Evolutionary conservation across 371 early-diverging fungal genomes (phyloP).

Genomic region (Mortierella sp.): DNA sequence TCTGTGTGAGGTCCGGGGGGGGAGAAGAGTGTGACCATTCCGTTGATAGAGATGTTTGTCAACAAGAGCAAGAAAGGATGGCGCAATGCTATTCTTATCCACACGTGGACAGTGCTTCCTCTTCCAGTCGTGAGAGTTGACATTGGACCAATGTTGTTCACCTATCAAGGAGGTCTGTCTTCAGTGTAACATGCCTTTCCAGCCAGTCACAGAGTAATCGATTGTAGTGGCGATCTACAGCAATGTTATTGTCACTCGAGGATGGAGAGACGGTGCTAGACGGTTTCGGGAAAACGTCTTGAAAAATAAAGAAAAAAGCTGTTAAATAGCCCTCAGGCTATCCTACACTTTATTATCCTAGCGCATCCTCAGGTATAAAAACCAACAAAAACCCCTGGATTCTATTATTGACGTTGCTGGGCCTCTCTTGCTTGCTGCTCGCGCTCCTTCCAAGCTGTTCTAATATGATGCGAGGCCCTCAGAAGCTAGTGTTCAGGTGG

Average conservation of each 20-base stretch:
- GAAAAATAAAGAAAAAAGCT: not conserved
- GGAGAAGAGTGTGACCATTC: too few species aligned
- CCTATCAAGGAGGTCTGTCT: too few species aligned
- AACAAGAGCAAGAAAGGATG: not conserved
- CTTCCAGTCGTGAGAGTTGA: too few species aligned
- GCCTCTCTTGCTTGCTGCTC: conserved; percentile 12
- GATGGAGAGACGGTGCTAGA: not conserved
- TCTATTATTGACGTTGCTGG: conserved; percentile 1
- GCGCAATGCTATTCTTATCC: too few species aligned
- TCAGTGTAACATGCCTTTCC: too few species aligned
- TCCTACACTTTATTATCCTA: too few species aligned
- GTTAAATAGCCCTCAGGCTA: not conserved
- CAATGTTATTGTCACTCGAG: not conserved
- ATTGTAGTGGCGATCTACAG: too few species aligned
- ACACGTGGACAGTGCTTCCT: too few species aligned
- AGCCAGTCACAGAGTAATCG: too few species aligned
- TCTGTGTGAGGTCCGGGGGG: too few species aligned
- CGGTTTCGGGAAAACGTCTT: not conserved
- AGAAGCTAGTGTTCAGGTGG: conserved; percentile 18
- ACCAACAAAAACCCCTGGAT: not conserved
- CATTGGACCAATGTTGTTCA: too few species aligned
- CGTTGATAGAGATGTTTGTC: not conserved
- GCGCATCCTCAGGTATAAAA: not conserved
- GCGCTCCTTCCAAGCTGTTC: conserved; percentile 42
- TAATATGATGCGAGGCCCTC: conserved; percentile 24